phyloP scores from a whole-genome alignment of 2,329 filamentous ascomycete genomes.

The Zymoseptoria crescenta region DNA sequence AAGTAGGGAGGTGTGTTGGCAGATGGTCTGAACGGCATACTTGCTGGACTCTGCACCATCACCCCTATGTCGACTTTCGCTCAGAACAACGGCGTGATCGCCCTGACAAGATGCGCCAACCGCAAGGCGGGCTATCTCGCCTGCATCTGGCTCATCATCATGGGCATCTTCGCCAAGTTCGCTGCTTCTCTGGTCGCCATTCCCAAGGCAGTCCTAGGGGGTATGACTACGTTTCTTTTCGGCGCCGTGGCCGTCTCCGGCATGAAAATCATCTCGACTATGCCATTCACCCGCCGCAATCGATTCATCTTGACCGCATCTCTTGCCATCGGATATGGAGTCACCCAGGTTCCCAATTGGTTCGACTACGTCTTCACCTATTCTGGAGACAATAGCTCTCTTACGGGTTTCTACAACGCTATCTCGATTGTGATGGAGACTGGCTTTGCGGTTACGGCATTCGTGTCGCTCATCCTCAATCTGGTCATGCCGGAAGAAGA shows the following conservation, averaged over 20 bases:
- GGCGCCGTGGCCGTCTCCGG: conserved; percentile 68
- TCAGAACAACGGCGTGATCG: conserved; percentile 80
- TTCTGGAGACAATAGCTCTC: conserved; percentile 55
- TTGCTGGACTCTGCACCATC: conserved; percentile 70
- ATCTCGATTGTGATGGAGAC: conserved; percentile 44
- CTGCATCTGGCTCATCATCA: conserved; percentile 68
- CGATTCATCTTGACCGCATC: conserved; percentile 74
- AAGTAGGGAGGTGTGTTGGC: conserved; percentile 68
- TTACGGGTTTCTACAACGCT: conserved; percentile 68
- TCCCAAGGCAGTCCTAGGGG: conserved; percentile 45
- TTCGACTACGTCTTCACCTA: conserved; percentile 61
- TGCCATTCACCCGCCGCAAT: conserved; percentile 69
- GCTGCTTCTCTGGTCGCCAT: conserved; percentile 72
- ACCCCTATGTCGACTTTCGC: conserved; percentile 75
- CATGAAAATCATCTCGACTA: conserved; percentile 64
- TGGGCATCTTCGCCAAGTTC: conserved; percentile 79
- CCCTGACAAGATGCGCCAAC: conserved; percentile 73
- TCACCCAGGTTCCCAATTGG: conserved; percentile 38
- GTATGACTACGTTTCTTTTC: conserved; percentile 69
- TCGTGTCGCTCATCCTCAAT: conserved; percentile 67
- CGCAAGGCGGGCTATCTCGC: conserved; percentile 71
- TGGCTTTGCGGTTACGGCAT: conserved; percentile 66
- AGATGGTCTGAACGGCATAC: conserved; percentile 61
- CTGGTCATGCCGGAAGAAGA: conserved; percentile 64
- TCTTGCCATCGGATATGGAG: conserved; percentile 60